Base-by-base conservation (phyloP, 179 eudicot genomes). In the Sideroxylon spinosum region DNA sequence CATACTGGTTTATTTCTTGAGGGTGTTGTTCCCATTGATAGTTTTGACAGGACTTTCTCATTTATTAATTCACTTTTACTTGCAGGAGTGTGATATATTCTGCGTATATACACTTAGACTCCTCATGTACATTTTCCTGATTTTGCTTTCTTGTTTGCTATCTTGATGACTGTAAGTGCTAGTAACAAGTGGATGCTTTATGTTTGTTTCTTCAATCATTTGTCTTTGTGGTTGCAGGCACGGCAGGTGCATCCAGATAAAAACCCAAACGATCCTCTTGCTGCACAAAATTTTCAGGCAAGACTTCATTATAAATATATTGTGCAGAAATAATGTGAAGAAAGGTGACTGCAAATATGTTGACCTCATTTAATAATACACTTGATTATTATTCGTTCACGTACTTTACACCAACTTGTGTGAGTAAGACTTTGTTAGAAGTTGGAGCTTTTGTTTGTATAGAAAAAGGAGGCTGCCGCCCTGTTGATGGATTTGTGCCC, bases 201-300 rank as follows among this genome's bases (percentile, higher is more conserved):
- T 68, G 48, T 68, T 6, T 53, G 2, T 9, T 13, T 19, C 65
- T 44, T 76, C 63, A 56, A 23, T 46, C 75, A 53, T 66, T 20
- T 75, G 59, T 50, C 19, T 76, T 82, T 59, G 48, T 63, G 83
- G 69, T 73, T 90, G 84, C 86, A 96, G 99, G 99, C 99, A 7
- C 89, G 97, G 12, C 96, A 94, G 79, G 99, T 96, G 81, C 99
- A 96, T 83, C 99, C 99, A 8, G 98, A 96, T 81, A 96, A 90
- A 87, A 96, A 94, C 83, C 98, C 97, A 8, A 88, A 92, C 80
- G 96, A 96, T 83, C 99, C 99, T 83, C 88, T 83, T 64, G 98
- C 99, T 49, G 98, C 98, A 71, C 93, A 94, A 68, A 94, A 96
- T 78, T 96, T 96, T 82, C 99, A 94, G 96, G 99, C 84, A 85